Evolutionary conservation across 1,139 yeast genomes (phyloP), one percentile per base, ranked within the genome.

Genomic region (Groenewaldozyma sp.): DNA sequence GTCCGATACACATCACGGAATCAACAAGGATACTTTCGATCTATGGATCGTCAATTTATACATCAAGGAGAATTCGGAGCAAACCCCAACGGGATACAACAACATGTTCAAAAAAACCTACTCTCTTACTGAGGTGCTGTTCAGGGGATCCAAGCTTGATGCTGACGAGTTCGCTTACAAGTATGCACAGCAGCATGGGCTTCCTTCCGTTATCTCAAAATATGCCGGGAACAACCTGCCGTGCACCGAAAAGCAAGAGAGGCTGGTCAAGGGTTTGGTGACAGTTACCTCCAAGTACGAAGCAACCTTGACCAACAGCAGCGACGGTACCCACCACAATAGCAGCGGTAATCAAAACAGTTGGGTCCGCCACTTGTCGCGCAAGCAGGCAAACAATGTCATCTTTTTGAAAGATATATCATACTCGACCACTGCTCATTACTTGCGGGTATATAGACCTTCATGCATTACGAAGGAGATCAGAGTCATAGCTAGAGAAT

Each of bases 391-490:
- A 9, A 9, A 10, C 6, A 29, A 29, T 18, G 17, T 29, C 19
- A 5, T 29, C 21, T 29, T 29, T 29, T 29, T 29, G 22, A 29
- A 18, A n/a, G 33, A 29, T 13, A 18, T 29, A 9, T 29, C 33
- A 14, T 29, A 16, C 17, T n/a, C 33, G 9, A 9, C 33, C 5
- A 9, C 20, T n/a, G 9, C 18, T 7, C 18, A 29, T 14, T 18
- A 29, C 13, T 6, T 29, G 10, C 13, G 19, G 18, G n/a, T 29
- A 7, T 29, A 29, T 21, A 14, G 33, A 13, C 33, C 33, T 9
- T 7, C 19, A 4, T 29, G 33, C 13, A 9, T 29, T 6, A n/a
- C 33, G n/a, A 29, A 29, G 13, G 33, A 29, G 18, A 29, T 29
- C 14, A n/a, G 20, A 16, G 22, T 29, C 10, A 14, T 13, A 29